Conservation (phyloP, 2,329 filamentous ascomycete genomes). For the Anthostomella pinea region DNA sequence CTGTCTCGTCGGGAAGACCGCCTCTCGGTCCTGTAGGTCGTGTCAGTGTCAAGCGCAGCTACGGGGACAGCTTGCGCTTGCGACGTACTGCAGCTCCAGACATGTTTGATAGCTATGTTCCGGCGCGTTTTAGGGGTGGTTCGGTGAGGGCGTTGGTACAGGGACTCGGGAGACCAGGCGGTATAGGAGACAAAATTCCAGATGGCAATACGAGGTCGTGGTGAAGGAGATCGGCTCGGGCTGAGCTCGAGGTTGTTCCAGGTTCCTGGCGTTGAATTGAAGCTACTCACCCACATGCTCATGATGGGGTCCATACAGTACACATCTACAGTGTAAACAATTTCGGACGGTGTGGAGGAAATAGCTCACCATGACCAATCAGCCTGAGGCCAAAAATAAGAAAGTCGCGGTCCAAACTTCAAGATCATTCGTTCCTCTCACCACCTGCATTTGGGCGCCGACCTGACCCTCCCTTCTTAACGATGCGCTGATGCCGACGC, state of each 20-base stretch:
- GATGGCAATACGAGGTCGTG: neutral
- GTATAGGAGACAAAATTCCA: neutral
- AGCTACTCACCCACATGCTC: slow-evolving; percentile 1
- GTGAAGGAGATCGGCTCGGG: neutral
- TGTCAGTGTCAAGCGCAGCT: slow-evolving; percentile 15
- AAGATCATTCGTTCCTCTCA: slow-evolving; percentile 5
- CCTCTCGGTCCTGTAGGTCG: slow-evolving; percentile 72
- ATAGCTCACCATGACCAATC: neutral
- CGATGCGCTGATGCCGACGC: slow-evolving; percentile 19
- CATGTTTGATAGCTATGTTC: slow-evolving; percentile 37
- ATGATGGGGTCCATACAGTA: slow-evolving; percentile 7
- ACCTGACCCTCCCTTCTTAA: slow-evolving; percentile 3
- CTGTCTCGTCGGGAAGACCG: slow-evolving; percentile 97
- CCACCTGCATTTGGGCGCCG: slow-evolving; percentile 2
- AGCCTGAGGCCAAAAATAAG: slow-evolving; percentile 15
- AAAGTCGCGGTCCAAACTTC: slow-evolving; percentile 16
- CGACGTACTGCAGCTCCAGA: slow-evolving; percentile 50
- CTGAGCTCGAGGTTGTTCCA: slow-evolving; percentile 4
- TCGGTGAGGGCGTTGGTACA: neutral
- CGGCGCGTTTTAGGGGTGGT: neutral
- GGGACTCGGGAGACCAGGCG: too few species aligned
- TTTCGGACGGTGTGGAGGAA: neutral
- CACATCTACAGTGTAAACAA: neutral
- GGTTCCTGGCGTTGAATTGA: neutral
- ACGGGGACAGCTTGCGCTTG: slow-evolving; percentile 1